These are phyloP conservation scores for Arctostaphylos glauca DNA, from an alignment of 148 eudicot species.

Conservation along the genomic window DNA sequence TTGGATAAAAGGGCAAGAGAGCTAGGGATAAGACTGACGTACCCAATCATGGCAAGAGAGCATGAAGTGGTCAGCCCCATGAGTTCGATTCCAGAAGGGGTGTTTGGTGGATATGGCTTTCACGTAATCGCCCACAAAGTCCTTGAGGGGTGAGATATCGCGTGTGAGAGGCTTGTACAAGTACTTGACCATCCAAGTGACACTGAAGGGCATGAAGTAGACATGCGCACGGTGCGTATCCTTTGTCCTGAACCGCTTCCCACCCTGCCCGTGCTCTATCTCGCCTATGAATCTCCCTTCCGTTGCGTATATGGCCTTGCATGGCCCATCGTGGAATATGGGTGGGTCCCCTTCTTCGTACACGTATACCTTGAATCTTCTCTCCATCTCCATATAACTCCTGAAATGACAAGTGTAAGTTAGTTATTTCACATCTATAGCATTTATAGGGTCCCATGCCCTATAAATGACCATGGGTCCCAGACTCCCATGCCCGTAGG, in stretches of 20 bases:
- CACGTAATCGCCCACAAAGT: constrained; percentile 69
- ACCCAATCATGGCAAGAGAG: constrained; percentile 98
- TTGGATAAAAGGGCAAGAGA: background rate
- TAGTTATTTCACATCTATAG: background rate
- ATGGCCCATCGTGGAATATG: constrained; percentile 79
- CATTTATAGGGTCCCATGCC: too few relatives aligned
- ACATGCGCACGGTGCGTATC: constrained; percentile 55
- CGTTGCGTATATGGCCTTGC: constrained; percentile 76
- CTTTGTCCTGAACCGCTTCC: constrained; percentile 46
- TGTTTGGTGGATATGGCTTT: constrained; percentile 64
- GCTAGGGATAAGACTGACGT: background rate
- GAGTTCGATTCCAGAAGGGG: constrained; percentile 76
- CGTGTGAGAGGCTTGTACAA: constrained; percentile 53
- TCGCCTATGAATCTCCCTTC: constrained; percentile 94
- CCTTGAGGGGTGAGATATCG: constrained; percentile 47
- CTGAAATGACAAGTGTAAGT: constrained; percentile 25
- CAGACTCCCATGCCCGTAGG: too few relatives aligned
- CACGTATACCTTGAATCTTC: constrained; percentile 69
- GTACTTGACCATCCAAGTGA: constrained; percentile 76
- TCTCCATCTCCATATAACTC: constrained; percentile 92
- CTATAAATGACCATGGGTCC: too few relatives aligned
- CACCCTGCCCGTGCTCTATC: constrained; percentile 47
- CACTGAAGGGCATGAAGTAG: constrained; percentile 92
- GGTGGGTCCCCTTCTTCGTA: constrained; percentile 85
- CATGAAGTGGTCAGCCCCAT: constrained; percentile 93